Base-by-base conservation (phyloP, 352 stramenopile genomes). In the Pythium phragmiticola region DNA sequence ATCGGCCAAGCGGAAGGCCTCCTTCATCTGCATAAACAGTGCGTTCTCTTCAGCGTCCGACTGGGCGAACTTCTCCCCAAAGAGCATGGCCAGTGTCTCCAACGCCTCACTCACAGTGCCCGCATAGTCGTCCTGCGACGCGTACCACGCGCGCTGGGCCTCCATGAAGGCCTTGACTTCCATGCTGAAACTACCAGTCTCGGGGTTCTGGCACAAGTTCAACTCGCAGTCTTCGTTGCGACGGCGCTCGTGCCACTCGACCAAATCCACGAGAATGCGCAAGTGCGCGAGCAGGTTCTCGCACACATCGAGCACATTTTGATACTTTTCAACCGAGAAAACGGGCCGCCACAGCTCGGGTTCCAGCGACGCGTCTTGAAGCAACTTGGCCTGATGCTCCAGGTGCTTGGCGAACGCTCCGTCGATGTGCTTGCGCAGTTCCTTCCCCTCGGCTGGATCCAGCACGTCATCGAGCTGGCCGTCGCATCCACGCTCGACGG, bases 251-350 rank as follows among this genome's bases (percentile, higher is more conserved):
- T 82, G 77, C 83, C 83, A 92, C 26, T 87, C 73, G 2, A 86
- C 66, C 19, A 92, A 70, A 57, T 90, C 82, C 9, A 82, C 75
- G 26, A 92, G 65, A 48, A 92, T 72, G 8, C 79, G 73, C 39
- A 88, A 65, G 37, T 84, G 77, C 2, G 78, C 72, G 2, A 90
- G 60, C 19, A 92, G 33, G 1, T 71, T 83, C 51, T 76, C 73
- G 60, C 80, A 88, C 5, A 70, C 78, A 3, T 90, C 73, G 1
- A 95, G 63, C 16, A 95, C 81, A 0, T 68, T 55, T 43, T 86
- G 71, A 63, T 95, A 95, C 67, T 95, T 95, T 41, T 88, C 74
- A 16, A 73, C 72, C 0, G 86, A 95, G 45, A 95, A 95, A 12
- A 69, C 41, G 0, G 82, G 86, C 7, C 75, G 69, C 86, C 86